These are phyloP conservation scores for Tolypocladium paradoxum DNA, from an alignment of 2,329 filamentous ascomycete species.

Conservation along the genomic window DNA sequence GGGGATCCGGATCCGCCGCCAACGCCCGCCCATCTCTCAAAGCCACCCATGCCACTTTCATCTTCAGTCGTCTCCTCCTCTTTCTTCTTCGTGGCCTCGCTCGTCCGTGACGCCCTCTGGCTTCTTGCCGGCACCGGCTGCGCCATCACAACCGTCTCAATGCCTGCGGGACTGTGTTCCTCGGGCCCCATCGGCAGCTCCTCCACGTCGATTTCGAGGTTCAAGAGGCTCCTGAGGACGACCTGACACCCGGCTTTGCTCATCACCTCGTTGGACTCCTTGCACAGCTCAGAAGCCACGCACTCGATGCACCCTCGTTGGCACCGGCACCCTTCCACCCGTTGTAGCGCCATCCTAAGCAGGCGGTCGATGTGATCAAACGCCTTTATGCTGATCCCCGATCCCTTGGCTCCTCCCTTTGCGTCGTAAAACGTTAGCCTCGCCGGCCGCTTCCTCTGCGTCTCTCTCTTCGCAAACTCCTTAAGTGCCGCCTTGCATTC, in stretches of 20 bases:
- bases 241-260: conserved; percentile 82
- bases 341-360: conserved; percentile 61
- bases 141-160: conserved; percentile 75
- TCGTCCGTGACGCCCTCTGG: not conserved
- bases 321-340: conserved; percentile 69
- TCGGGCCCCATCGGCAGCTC: conserved; percentile 79
- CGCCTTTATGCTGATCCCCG: conserved; percentile 81
- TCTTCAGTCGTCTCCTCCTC: conserved; percentile 5
- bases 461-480: conserved; percentile 66
- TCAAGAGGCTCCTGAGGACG: conserved; percentile 65
- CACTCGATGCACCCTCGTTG: conserved; percentile 80
- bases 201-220: conserved; percentile 70
- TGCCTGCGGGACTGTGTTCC: conserved; percentile 53
- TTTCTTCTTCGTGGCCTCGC: not conserved
- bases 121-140: conserved; percentile 42
- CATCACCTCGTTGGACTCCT: conserved; percentile 83
- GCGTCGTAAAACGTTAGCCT: conserved; percentile 90
- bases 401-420: conserved; percentile 75
- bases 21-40: conserved; percentile 12
- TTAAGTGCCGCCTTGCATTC: conserved; percentile 88
- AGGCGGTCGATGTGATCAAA: conserved; percentile 85
- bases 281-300: conserved; percentile 74
- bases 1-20: not conserved
- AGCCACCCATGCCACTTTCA: conserved; percentile 11
- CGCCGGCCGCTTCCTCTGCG: conserved; percentile 69